Conservation (phyloP, 31 red algal genomes). For the Endocladia muricata region DNA sequence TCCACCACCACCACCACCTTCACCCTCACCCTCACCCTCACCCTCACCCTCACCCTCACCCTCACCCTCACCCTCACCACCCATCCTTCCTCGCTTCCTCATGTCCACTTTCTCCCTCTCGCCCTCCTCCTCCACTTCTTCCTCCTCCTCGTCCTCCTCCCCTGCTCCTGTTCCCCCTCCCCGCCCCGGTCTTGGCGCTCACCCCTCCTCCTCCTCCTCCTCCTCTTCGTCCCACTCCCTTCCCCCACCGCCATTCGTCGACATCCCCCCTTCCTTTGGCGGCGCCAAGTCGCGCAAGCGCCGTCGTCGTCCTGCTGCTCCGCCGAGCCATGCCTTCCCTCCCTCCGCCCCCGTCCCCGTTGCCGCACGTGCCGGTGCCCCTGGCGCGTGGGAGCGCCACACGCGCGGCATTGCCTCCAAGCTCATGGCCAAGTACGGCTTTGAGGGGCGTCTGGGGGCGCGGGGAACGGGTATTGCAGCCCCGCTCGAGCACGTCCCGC, state of each 20-base stretch:
- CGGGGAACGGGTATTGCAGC: constrained; percentile 44
- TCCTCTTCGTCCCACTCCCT: neutral
- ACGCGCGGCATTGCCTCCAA: constrained; percentile 73
- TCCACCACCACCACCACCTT: no score
- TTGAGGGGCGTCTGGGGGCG: constrained; percentile 51
- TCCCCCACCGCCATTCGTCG: neutral
- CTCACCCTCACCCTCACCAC: no score
- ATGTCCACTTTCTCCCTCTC: neutral
- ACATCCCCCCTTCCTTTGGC: constrained; percentile 9
- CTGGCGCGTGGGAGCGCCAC: constrained; percentile 73
- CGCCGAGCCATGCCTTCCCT: neutral
- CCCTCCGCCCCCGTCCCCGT: neutral
- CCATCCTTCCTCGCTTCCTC: neutral
- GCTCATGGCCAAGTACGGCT: constrained; percentile 67
- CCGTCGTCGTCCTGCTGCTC: neutral
- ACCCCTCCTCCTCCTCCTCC: neutral
- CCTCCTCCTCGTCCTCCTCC: neutral
- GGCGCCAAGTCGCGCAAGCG: constrained; percentile 18
- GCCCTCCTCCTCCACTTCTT: neutral
- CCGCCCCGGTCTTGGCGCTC: neutral
- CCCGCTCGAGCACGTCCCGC: constrained; percentile 29
- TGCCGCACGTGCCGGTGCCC: neutral
- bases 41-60: no score
- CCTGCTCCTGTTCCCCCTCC: neutral
- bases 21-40: no score